These are phyloP conservation scores for Scedosporium apiospermum DNA, from an alignment of 2,329 filamentous ascomycete genomes.

Conservation along the genomic window DNA sequence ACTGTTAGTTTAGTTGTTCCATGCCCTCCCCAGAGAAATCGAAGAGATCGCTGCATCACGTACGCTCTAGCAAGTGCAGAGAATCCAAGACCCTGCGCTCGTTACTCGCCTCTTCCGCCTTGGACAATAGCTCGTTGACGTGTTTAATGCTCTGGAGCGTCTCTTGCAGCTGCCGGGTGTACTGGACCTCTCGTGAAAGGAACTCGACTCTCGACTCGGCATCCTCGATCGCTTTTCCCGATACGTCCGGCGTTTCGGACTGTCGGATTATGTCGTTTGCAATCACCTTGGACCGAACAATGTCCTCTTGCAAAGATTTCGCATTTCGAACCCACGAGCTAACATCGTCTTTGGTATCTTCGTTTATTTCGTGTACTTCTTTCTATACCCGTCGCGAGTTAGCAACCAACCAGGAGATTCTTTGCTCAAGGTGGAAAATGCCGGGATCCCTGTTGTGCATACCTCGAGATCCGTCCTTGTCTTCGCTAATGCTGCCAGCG, in stretches of 20 bases:
- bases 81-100: constrained; percentile 48
- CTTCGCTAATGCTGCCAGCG: constrained; percentile 26
- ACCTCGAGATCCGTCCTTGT: constrained; percentile 30
- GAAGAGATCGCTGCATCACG: constrained; percentile 11
- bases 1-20: constrained; percentile 14
- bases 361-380: constrained; percentile 68
- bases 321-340: constrained; percentile 81
- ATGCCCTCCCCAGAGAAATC: neutral
- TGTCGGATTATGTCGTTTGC: constrained; percentile 74
- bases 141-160: constrained; percentile 41
- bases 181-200: constrained; percentile 46
- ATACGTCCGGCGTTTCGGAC: constrained; percentile 53
- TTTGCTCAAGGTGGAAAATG: neutral
- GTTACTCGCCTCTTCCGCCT: constrained; percentile 48
- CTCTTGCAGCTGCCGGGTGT: constrained; percentile 45
- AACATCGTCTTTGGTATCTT: constrained; percentile 68
- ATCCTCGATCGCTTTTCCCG: constrained; percentile 41
- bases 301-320: constrained; percentile 75
- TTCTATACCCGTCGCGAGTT: constrained; percentile 28
- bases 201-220: constrained; percentile 47
- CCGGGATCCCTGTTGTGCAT: constrained; percentile 3
- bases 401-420: neutral
- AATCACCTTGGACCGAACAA: constrained; percentile 67
- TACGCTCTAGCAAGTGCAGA: constrained; percentile 46
- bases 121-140: constrained; percentile 51